phyloP scores from a whole-genome alignment of 495 filamentous ascomycete genomes.

The Trichoderma reesei region DNA sequence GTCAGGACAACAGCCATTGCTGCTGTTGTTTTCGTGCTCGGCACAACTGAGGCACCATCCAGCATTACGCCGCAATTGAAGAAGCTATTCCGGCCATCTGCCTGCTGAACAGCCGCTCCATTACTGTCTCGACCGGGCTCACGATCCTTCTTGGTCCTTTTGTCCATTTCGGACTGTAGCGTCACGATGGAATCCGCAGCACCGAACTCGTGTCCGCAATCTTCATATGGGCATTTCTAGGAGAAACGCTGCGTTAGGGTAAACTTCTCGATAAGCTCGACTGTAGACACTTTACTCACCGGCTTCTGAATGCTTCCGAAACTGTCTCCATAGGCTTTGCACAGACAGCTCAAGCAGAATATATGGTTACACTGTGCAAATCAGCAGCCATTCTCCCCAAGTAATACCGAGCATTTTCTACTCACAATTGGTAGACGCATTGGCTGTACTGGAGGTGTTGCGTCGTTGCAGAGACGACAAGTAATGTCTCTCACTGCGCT shows the following conservation, averaged over 20 bases:
- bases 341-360: constrained; percentile 20
- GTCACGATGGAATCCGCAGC: not conserved
- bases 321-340: not conserved
- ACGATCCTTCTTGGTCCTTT: not conserved
- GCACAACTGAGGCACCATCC: constrained; percentile 12
- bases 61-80: constrained; percentile 8
- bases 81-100: constrained; percentile 10
- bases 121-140: constrained; percentile 10
- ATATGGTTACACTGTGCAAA: constrained; percentile 22
- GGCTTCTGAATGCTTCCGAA: not conserved
- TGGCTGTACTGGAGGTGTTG: not conserved
- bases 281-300: not conserved
- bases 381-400: no score
- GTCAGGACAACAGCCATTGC: constrained; percentile 21
- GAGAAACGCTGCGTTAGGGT: not conserved
- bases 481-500: not conserved
- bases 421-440: not conserved
- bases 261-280: no score
- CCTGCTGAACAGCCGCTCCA: not conserved
- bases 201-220: not conserved
- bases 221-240: not conserved
- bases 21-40: constrained; percentile 24
- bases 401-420: no score
- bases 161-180: not conserved
- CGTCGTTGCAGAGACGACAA: not conserved